These are phyloP conservation scores for Prunus mume DNA, from an alignment of 306 rosid species.

Conservation along the genomic window DNA sequence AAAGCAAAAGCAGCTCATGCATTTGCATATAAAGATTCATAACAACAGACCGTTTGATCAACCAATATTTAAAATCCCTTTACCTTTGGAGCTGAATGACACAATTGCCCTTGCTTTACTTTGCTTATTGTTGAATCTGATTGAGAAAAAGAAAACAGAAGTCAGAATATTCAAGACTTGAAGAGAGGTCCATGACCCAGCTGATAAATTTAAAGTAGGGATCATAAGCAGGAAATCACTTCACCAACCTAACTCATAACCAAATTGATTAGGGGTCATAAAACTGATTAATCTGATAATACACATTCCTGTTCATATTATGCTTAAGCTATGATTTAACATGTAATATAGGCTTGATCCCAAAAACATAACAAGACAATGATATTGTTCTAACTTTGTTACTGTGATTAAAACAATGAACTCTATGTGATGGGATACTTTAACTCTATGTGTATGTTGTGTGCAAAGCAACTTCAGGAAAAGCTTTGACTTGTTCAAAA, in stretches of 20 bases:
- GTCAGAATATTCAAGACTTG: neutral
- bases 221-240: neutral
- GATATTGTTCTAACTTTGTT: neutral
- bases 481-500: neutral
- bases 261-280: neutral
- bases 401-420: neutral
- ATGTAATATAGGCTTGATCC: neutral
- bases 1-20: slow-evolving; percentile 65
- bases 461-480: neutral
- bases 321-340: neutral
- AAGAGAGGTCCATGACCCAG: too few species aligned
- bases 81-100: slow-evolving; percentile 9
- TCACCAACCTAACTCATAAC: neutral
- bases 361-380: too few species aligned
- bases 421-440: neutral
- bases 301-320: neutral
- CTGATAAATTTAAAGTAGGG: neutral
- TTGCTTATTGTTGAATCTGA: neutral
- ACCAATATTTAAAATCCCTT: slow-evolving; percentile 9
- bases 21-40: slow-evolving; percentile 39
- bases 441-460: neutral
- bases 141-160: slow-evolving; percentile 13
- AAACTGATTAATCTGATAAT: too few species aligned
- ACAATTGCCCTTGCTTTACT: neutral
- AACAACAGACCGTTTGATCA: slow-evolving; percentile 55